Evolutionary conservation across 352 stramenopile species (phyloP), one percentile per base, ranked within the genome.

Genomic region (Phytophthora macrochlamydospora): DNA sequence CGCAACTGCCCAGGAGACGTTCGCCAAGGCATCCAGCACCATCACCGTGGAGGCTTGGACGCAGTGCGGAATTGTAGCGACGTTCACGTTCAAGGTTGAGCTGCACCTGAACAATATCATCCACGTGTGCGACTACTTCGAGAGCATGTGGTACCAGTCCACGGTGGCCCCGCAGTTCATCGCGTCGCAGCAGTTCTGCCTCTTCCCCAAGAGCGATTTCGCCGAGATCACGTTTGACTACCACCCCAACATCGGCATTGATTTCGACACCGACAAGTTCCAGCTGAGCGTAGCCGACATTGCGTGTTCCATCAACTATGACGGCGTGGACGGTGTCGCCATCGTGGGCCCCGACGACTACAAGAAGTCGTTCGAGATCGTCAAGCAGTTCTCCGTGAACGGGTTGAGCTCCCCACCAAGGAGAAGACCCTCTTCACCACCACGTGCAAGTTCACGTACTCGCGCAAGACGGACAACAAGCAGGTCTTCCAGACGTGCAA

Each of bases 41-140:
- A 69, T 84, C 64, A 70, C 60, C n/a, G 13, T 85, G 28, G 71
- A 85, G 53, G 76, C 73, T 11, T 85, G 76, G 76, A 78, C 76
- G 13, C 61, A 80, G 28, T 85, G 76, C 42, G 76, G 76, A 18
- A 37, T 72, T 8, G 67, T 79, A 6, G 38, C 3, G 38, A 3
- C 38, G 38, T 45, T 45, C 8, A 45, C 38, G 12, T 85, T 83
- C 42, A 53, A 66, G 28, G 55, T 83, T 3, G 48, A 67, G 55
- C 55, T 83, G 49, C 74, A 83, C 43, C 49, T 65, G 32, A 56
- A 68, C 59, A 75, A 59, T 44, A 61, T 45, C 8, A 45, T 35
- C 24, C n/a, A 31, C 58, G 32, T 57, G 12, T 57, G 51, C 29
- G 51, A 24, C 8, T 7, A 24, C 32, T 57, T 57, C 14, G 12